Conservation (phyloP, 2,329 filamentous ascomycete species). For the Hypoxylon sp. region DNA sequence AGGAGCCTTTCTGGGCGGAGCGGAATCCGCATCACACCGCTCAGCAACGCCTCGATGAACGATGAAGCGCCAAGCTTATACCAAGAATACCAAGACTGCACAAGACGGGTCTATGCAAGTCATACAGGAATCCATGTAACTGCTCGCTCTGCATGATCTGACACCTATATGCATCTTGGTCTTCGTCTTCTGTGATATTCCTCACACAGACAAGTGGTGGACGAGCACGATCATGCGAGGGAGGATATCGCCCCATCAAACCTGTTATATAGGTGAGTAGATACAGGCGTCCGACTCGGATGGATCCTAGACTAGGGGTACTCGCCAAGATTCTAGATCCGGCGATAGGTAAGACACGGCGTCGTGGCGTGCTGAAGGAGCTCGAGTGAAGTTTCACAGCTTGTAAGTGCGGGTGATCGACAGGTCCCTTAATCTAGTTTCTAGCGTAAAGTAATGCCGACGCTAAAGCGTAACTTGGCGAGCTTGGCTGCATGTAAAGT, state of each 20-base stretch:
- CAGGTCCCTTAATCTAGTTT: conserved; percentile 32
- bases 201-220: neutral
- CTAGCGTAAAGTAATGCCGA: conserved; percentile 32
- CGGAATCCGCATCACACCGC: conserved; percentile 35
- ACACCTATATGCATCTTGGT: conserved; percentile 3
- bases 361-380: conserved; percentile 23
- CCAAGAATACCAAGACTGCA: conserved; percentile 40
- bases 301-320: conserved; percentile 1
- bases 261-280: neutral
- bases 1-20: conserved; percentile 34
- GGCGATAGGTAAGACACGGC: conserved; percentile 25
- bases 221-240: neutral
- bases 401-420: conserved; percentile 39
- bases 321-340: conserved; percentile 30
- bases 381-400: conserved; percentile 28
- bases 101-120: conserved; percentile 39
- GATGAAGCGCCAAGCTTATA: conserved; percentile 38
- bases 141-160: conserved; percentile 7
- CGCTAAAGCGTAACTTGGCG: conserved; percentile 33
- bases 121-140: conserved; percentile 32
- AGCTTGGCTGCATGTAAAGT: conserved; percentile 39
- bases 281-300: neutral
- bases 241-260: neutral
- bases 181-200: neutral
- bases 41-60: conserved; percentile 1